A percentile compares a stretch with the other conserved stretches of the same genome.
These are phyloP conservation scores for Macrocystidia cucumis DNA, from an alignment of 1,284 basidiomycete genomes.

Conservation along the genomic window DNA sequence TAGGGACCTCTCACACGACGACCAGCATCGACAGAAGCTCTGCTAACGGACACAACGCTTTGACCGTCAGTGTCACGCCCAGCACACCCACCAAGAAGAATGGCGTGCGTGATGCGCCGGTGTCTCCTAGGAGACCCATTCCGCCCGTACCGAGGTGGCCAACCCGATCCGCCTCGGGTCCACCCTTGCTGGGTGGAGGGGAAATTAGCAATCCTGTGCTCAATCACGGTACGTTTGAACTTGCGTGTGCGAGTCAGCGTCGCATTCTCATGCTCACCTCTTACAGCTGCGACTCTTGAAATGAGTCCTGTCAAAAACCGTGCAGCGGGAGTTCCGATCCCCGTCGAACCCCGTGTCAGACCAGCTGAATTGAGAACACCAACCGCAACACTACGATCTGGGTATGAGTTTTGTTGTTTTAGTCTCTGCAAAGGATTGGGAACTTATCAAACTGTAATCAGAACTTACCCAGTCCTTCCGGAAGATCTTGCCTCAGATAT, in stretches of 20 bases:
- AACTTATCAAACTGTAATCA: conserved; percentile 17
- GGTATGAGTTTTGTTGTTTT: conserved; percentile 34
- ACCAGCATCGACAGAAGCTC: conserved; percentile 23
- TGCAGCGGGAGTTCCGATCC: conserved; percentile 58
- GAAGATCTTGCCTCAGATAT: conserved; percentile 76
- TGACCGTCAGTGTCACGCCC: conserved; percentile 17
- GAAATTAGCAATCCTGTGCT: conserved; percentile 58
- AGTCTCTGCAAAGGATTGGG: conserved; percentile 1
- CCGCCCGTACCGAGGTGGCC: conserved; percentile 27
- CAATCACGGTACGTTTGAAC: conserved; percentile 43
- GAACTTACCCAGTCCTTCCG: conserved; percentile 66
- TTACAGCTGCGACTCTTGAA: conserved; percentile 59
- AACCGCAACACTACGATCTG: conserved; percentile 47
- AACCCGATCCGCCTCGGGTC: conserved; percentile 28
- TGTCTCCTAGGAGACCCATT: conserved; percentile 34
- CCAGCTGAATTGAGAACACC: conserved; percentile 19
- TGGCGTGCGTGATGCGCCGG: conserved; percentile 22
- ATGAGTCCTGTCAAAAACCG: conserved; percentile 69
- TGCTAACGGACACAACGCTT: conserved; percentile 16
- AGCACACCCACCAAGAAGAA: conserved; percentile 19
- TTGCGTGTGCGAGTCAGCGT: conserved; percentile 7
- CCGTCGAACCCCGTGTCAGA: conserved; percentile 36
- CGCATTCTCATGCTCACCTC: conserved; percentile 8
- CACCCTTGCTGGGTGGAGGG: conserved; percentile 48
- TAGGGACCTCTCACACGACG: conserved; percentile 17